These are phyloP conservation scores for Blumeria hordei DNA, from an alignment of 2,329 filamentous ascomycete genomes.

Conservation along the genomic window DNA sequence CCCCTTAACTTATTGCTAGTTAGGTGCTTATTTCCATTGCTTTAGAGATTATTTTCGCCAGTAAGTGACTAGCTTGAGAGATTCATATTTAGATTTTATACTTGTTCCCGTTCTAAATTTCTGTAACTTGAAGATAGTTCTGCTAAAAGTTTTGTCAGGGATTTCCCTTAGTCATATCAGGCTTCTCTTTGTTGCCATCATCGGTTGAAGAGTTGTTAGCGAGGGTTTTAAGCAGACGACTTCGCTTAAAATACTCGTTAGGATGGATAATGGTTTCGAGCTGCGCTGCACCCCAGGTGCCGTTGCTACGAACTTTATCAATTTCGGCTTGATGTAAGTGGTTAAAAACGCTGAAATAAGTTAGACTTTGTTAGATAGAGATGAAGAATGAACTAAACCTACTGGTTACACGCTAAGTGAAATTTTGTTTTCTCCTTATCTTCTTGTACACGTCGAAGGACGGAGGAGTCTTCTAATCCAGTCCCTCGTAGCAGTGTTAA, in stretches of 20 bases:
- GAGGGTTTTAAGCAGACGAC: slow-evolving; percentile 68
- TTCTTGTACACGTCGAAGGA: slow-evolving; percentile 61
- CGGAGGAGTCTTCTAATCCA: slow-evolving; percentile 53
- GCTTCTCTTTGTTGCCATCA: background rate
- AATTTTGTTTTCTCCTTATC: slow-evolving; percentile 75
- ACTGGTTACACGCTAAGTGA: slow-evolving; percentile 88
- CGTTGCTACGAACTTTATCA: slow-evolving; percentile 51
- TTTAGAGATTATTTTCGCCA: too few species aligned
- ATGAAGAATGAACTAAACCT: slow-evolving; percentile 10
- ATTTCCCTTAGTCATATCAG: too few species aligned
- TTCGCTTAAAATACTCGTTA: slow-evolving; percentile 94
- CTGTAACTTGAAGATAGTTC: too few species aligned
- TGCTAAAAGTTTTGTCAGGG: too few species aligned
- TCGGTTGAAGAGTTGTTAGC: slow-evolving; percentile 13
- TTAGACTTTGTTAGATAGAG: background rate
- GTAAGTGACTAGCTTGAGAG: too few species aligned
- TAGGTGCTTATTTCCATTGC: too few species aligned
- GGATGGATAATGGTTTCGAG: slow-evolving; percentile 91
- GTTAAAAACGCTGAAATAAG: slow-evolving; percentile 49
- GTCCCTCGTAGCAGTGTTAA: slow-evolving; percentile 49
- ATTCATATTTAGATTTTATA: too few species aligned
- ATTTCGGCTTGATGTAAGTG: slow-evolving; percentile 58
- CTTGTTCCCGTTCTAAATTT: too few species aligned
- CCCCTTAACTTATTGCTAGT: too few species aligned
- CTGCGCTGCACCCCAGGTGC: slow-evolving; percentile 46